A percentile compares a stretch with the other conserved stretches of the same genome.
These are phyloP conservation scores for Scheffersomyces stambukii DNA, from an alignment of 1,139 yeast genomes.

Conservation along the genomic window DNA sequence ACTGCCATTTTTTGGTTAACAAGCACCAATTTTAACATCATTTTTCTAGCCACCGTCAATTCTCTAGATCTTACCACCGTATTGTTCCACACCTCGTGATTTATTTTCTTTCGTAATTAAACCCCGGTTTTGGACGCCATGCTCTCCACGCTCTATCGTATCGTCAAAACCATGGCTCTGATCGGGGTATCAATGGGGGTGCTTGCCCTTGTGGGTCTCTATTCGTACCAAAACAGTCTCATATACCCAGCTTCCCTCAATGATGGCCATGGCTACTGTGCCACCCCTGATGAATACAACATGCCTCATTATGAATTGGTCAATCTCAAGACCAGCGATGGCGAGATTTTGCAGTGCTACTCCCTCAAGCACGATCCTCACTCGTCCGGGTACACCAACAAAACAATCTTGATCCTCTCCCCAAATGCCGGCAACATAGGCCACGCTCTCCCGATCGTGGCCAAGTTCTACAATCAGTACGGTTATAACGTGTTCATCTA, in stretches of 20 bases:
- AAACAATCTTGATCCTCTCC: slow-evolving; percentile 73
- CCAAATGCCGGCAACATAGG: slow-evolving; percentile 99
- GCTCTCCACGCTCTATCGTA: slow-evolving; percentile 3
- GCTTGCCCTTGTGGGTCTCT: slow-evolving; percentile 51
- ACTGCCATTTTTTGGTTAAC: too few species aligned
- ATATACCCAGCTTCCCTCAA: slow-evolving; percentile 83
- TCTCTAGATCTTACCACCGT: too few species aligned
- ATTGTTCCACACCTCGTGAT: too few species aligned
- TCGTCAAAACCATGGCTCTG: slow-evolving; percentile 18
- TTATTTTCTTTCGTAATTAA: too few species aligned
- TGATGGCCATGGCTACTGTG: slow-evolving; percentile 70
- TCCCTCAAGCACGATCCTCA: slow-evolving; percentile 45
- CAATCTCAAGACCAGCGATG: slow-evolving; percentile 63
- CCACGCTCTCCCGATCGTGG: slow-evolving; percentile 79
- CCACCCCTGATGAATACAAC: slow-evolving; percentile 70
- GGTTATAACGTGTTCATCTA: slow-evolving; percentile 79
- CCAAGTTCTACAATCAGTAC: slow-evolving; percentile 60
- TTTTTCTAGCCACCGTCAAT: too few species aligned
- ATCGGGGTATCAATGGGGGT: slow-evolving; percentile 35
- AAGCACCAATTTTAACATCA: too few species aligned
- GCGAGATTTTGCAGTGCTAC: slow-evolving; percentile 43
- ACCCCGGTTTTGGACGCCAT: too few species aligned
- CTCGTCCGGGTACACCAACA: slow-evolving; percentile 42
- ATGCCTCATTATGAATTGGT: slow-evolving; percentile 69
- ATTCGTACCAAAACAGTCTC: slow-evolving; percentile 61